These are phyloP conservation scores for Xylaria sp. DNA, from an alignment of 2,329 filamentous ascomycete genomes.

Conservation along the genomic window DNA sequence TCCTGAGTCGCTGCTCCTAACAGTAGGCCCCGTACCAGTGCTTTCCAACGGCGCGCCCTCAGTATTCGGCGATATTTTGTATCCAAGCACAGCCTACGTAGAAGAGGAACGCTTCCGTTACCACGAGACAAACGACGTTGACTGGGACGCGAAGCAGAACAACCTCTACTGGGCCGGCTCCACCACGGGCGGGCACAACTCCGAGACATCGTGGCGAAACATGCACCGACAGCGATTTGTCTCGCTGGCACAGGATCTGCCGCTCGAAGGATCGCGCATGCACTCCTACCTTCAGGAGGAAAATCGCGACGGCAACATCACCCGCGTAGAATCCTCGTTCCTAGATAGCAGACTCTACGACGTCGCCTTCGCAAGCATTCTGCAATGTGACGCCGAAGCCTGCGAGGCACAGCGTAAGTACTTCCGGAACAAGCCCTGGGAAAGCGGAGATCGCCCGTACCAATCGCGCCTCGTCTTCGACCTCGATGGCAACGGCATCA, in stretches of 20 bases:
- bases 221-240: constrained; percentile 47
- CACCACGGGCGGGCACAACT: constrained; percentile 44
- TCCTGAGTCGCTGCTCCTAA: constrained; percentile 39
- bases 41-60: constrained; percentile 42
- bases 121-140: constrained; percentile 35
- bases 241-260: constrained; percentile 33
- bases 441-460: constrained; percentile 34
- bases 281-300: constrained; percentile 33
- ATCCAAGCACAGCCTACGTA: constrained; percentile 48
- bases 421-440: constrained; percentile 32
- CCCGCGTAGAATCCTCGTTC: constrained; percentile 27
- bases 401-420: constrained; percentile 35
- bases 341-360: constrained; percentile 39
- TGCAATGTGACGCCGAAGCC: constrained; percentile 38
- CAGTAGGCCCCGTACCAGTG: constrained; percentile 40
- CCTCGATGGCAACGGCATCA: constrained; percentile 52
- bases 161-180: constrained; percentile 54
- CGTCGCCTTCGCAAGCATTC: constrained; percentile 41
- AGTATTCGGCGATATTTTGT: constrained; percentile 48
- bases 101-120: constrained; percentile 40
- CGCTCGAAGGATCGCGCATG: background rate
- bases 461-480: constrained; percentile 43
- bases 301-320: constrained; percentile 19
- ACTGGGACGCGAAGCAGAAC: constrained; percentile 46
- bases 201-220: constrained; percentile 34